Evolutionary conservation across 1,284 basidiomycete species (phyloP), one percentile per base, ranked within the genome.

Genomic region (Neolentinus lepideus): DNA sequence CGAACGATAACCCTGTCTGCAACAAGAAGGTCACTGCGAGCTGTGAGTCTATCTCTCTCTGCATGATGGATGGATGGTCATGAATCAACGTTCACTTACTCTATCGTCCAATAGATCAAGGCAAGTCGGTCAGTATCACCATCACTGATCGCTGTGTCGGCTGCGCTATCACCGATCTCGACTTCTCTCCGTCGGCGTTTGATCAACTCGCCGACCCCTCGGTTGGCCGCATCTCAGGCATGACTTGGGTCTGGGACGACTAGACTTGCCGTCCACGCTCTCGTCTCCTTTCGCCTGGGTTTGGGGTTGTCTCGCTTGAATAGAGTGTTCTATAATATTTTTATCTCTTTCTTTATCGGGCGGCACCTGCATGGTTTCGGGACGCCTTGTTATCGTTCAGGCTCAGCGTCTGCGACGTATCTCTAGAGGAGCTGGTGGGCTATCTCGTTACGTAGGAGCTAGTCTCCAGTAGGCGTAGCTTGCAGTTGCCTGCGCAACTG

Each of bases 141-240:
- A 65, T 88, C 57, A 75, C 73, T 0, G 88, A 91, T 66, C 75
- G 85, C 31, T 91, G 88, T 64, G 66, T 56, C 3, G 85, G 65
- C 11, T 90, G 86, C 61, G 58, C 57, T 0, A 2, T 67, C 14
- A 73, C 67, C 48, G 75, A 79, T 63, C 75, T 88, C 56, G 84
- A 86, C 67, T 74, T 84, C 61, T 82, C 82, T 19, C 81, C 79
- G 2, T 2, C 67, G 9, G 83, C 83, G 3, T 89, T 89, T 69
- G 2, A 62, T 1, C 1, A 56, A 26, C 64, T 82, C 21, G 74
- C 75, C 1, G 21, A 38, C 45, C 16, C 31, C 31, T 43, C 61
- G 31, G 46, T 75, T n/a, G 87, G 87, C 31, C 81, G 84, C 57
- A 66, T 88, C 60, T 51, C 52, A 38, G 66, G 64, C 52, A 69